A percentile compares a stretch with the other conserved stretches of the same genome.
Conservation (phyloP, 2,329 filamentous ascomycete species). For the Colletotrichum sp. region DNA sequence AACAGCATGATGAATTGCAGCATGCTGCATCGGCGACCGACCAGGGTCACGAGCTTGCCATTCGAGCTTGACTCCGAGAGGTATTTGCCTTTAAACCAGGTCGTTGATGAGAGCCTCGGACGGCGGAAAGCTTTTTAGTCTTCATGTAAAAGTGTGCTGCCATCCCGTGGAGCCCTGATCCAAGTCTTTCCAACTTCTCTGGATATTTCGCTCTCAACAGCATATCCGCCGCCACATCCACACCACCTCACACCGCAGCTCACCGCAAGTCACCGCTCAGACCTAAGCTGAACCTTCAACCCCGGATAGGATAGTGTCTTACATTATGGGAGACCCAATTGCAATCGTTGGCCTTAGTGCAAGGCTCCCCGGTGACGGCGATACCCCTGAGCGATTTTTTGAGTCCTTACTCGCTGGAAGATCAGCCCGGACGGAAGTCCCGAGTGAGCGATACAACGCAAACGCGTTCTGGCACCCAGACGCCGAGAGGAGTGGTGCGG, state of each 20-base stretch:
- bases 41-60: not conserved
- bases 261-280: conserved; percentile 7
- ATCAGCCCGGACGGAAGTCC: conserved; percentile 28
- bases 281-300: not conserved
- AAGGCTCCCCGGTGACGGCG: conserved; percentile 47
- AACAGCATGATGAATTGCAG: not conserved
- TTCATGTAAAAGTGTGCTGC: not conserved
- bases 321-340: conserved; percentile 36
- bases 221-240: not conserved
- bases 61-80: not conserved
- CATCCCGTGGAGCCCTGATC: conserved; percentile 4
- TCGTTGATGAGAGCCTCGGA: not conserved
- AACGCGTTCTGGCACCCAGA: conserved; percentile 34
- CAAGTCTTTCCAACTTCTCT: not conserved
- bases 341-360: conserved; percentile 53
- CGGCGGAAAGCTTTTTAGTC: not conserved
- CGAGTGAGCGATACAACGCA: conserved; percentile 31
- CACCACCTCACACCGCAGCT: not conserved
- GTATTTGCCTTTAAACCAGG: not conserved
- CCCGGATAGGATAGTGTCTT: not conserved
- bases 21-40: not conserved
- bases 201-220: not conserved
- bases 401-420: conserved; percentile 39
- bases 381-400: conserved; percentile 47
- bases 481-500: conserved; percentile 28